A percentile compares a stretch with the other conserved stretches of the same genome.
These are phyloP conservation scores for Hirsutella minnesotensis DNA, from an alignment of 2,329 filamentous ascomycete species.

Conservation along the genomic window DNA sequence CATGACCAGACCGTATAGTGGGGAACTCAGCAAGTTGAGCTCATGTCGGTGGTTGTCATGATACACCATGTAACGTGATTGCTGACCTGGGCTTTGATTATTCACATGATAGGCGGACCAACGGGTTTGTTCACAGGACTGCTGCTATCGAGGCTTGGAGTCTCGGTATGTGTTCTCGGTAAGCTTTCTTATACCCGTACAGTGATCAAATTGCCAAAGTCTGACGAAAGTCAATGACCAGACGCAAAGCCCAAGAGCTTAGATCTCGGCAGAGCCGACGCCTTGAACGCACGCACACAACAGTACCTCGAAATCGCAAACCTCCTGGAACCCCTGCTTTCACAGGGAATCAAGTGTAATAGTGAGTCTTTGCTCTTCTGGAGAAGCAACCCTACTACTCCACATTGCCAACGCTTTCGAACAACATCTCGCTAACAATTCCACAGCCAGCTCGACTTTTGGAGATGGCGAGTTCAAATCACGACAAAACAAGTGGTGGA, in stretches of 20 bases:
- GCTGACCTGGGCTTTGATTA: too few species aligned
- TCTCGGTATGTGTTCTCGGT: conserved; percentile 28
- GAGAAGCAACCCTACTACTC: neutral
- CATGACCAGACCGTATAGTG: neutral
- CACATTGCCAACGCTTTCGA: too few species aligned
- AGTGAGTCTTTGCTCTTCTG: conserved; percentile 26
- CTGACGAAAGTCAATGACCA: too few species aligned
- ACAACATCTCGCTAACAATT: neutral
- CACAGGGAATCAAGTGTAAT: conserved; percentile 34
- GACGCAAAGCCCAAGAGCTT: conserved; percentile 26
- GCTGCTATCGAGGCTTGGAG: conserved; percentile 27
- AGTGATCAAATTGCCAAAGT: too few species aligned
- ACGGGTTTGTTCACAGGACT: conserved; percentile 33
- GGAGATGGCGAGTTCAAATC: conserved; percentile 33
- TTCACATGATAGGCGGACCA: conserved; percentile 22
- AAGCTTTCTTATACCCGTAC: conserved; percentile 1
- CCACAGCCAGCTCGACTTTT: conserved; percentile 33
- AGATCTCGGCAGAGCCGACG: conserved; percentile 32
- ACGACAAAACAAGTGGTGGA: conserved; percentile 35
- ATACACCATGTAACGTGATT: neutral
- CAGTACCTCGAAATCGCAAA: conserved; percentile 33
- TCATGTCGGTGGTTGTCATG: neutral
- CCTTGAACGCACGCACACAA: conserved; percentile 35
- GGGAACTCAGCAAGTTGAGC: too few species aligned
- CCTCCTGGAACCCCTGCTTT: conserved; percentile 28